These are phyloP conservation scores for Solanum tarapatanum DNA, from an alignment of 257 asterid genomes.

Conservation along the genomic window DNA sequence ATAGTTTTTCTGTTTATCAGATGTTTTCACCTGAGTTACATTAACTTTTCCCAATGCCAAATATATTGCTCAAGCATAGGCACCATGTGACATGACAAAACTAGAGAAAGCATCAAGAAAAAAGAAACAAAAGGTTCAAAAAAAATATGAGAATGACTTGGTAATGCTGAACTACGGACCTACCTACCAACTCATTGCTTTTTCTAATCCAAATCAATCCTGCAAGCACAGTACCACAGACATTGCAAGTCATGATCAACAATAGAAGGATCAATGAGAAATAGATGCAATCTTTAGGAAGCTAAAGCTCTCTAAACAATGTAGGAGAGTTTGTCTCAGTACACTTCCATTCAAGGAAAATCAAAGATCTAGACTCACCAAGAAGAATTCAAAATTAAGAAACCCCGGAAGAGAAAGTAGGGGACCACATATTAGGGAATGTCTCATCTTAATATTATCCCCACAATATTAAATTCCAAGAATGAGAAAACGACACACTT, in stretches of 20 bases:
- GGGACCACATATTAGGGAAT: neutral
- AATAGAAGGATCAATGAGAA: neutral
- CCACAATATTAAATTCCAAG: neutral
- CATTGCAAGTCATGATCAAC: neutral
- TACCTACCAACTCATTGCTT: neutral
- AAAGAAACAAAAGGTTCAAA: neutral
- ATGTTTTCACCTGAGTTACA: neutral
- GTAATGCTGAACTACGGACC: neutral
- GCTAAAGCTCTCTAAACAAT: neutral
- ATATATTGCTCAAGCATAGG: neutral
- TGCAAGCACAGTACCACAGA: neutral
- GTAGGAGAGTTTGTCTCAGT: neutral
- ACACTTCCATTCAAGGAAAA: neutral
- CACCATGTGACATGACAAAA: neutral
- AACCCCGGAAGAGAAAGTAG: neutral
- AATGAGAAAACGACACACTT: neutral
- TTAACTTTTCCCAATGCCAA: neutral
- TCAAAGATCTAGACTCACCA: neutral
- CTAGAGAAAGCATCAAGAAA: neutral
- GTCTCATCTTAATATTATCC: neutral
- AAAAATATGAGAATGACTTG: neutral
- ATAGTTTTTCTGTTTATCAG: neutral
- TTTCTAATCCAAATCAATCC: neutral
- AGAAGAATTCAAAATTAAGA: neutral
- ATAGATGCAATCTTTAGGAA: neutral